Evolutionary conservation across 1,284 basidiomycete species (phyloP).

Genomic region (Macrocystidia cucumis): DNA sequence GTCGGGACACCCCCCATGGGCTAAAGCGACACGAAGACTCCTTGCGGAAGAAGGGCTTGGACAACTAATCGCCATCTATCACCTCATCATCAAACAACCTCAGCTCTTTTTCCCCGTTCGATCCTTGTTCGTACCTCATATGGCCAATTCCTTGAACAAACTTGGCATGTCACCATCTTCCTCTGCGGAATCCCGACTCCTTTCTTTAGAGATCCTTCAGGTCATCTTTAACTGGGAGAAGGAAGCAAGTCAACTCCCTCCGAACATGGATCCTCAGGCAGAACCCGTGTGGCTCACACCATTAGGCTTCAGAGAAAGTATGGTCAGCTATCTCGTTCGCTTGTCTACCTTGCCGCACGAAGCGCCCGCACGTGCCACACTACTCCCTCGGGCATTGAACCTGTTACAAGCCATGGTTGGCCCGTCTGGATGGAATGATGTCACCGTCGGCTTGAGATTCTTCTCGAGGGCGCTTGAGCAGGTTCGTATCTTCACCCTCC

Average conservation of each 20-base stretch:
- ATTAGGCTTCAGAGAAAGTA: conserved; percentile 75
- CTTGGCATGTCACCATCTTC: conserved; percentile 76
- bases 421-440: conserved; percentile 86
- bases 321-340: conserved; percentile 91
- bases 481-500: conserved; percentile 33
- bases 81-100: conserved; percentile 88
- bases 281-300: conserved; percentile 42
- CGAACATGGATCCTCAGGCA: conserved; percentile 6
- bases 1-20: conserved; percentile 77
- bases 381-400: conserved; percentile 73
- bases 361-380: conserved; percentile 47
- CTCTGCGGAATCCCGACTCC: conserved; percentile 73
- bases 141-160: conserved; percentile 86
- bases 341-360: conserved; percentile 78
- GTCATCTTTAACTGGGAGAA: conserved; percentile 88
- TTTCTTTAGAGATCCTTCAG: conserved; percentile 82
- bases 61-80: conserved; percentile 86
- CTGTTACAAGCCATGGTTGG: conserved; percentile 82
- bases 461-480: conserved; percentile 80
- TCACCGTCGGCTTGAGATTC: conserved; percentile 87
- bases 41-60: conserved; percentile 88
- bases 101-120: conserved; percentile 93
- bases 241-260: conserved; percentile 32
- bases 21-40: conserved; percentile 80
- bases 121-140: conserved; percentile 92